Evolutionary conservation across 202 grass and related monocot species (phyloP), one percentile per base, ranked within the genome.

Genomic region (Schoenoplectus triqueter): DNA sequence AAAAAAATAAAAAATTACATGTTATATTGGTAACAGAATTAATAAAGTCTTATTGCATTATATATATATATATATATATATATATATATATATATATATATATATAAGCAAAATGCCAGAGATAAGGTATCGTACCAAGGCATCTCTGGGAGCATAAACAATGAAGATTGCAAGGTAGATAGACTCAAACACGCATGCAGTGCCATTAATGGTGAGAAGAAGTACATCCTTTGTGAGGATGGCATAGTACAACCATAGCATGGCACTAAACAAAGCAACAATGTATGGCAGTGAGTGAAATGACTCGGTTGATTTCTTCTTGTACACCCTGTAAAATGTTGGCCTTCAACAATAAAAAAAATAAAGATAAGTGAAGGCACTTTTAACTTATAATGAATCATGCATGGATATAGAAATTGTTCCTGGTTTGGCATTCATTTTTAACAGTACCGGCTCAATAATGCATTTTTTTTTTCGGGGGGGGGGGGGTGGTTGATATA

Each of bases 241-340:
- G 2, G 90, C 94, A 65, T 97, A 97, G 80, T 91, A 94, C 62
- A 94, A 65, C 94, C 94, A 97, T 86, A 97, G 81, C 94, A 90
- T 92, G 79, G 94, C 94, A 86, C 94, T 97, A 64, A 97, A 86
- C 79, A 97, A 78, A 52, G 92, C 89, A 76, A 91, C 85, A 18
- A 88, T 92, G 73, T 97, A 97, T 15, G 94, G 94, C 42, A 90
- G 63, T 20, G 94, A 92, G 67, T 94, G 88, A 76, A 91, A 97
- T 42, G 92, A 94, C 84, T 94, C 95, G 0, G 92, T 95, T 11
- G 95, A 95, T 85, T 95, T 97, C 83, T 90, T 93, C 92, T 88
- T 93, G 87, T 85, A 93, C 19, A 97, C 89, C 50, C 88, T 89
- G 57, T 92, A 90, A 75, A 97, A 97, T 76, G 92, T 97, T 73